Conservation (phyloP, 208 protist genomes). For the Polymyxa betae region DNA sequence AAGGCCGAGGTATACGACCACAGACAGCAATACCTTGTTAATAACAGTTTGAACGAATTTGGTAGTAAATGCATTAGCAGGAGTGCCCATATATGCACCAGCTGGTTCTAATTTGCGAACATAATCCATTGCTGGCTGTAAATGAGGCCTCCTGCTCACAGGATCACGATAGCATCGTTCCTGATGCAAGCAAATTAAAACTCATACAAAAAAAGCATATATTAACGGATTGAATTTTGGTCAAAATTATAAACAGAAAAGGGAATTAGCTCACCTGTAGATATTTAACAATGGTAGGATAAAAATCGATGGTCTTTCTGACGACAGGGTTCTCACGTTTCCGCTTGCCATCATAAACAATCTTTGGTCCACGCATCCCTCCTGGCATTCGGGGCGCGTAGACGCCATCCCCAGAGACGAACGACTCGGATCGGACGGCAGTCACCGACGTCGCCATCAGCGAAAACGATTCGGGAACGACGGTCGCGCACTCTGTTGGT, state of each 20-base stretch:
- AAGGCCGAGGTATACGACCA: too few relatives aligned
- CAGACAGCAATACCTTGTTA: too few relatives aligned
- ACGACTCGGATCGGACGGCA: conserved; percentile 4
- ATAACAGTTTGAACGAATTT: conserved; percentile 64
- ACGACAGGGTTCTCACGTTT: conserved; percentile 39
- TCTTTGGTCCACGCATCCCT: not conserved
- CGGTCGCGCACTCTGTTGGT: too few relatives aligned
- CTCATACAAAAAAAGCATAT: not conserved
- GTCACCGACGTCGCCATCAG: not conserved
- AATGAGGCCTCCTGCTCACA: not conserved
- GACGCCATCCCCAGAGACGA: conserved; percentile 29
- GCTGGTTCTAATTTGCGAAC: conserved; percentile 14
- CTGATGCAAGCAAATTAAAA: not conserved
- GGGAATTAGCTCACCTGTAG: not conserved
- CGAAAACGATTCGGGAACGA: too few relatives aligned
- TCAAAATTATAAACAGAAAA: not conserved
- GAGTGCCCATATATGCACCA: not conserved
- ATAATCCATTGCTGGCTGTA: conserved; percentile 34
- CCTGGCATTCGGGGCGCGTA: not conserved
- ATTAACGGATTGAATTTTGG: not conserved
- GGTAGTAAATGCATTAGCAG: conserved; percentile 52
- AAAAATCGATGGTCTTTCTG: conserved; percentile 33
- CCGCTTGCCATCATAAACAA: conserved; percentile 44
- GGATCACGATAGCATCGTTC: not conserved
- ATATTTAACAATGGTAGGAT: conserved; percentile 32